Conservation (phyloP, 495 filamentous ascomycete species). For the Penicillium pancosmium region DNA sequence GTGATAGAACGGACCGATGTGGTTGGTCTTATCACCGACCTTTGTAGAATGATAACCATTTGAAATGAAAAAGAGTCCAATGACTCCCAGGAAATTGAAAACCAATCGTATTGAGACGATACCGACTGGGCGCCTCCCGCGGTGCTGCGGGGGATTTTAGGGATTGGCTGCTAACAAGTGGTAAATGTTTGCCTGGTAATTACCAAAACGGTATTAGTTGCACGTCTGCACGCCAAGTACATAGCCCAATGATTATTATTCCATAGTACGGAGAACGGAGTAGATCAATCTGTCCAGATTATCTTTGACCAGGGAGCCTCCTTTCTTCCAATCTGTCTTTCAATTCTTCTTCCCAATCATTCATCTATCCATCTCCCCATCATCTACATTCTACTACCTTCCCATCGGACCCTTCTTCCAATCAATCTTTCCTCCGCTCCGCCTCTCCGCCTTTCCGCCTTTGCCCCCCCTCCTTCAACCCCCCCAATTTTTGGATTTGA, state of each 20-base stretch:
- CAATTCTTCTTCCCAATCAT: not conserved
- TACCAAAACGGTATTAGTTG: not conserved
- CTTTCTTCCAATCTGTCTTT: no score
- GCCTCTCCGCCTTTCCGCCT: slow-evolving; percentile 19
- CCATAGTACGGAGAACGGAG: no score
- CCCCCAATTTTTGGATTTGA: not conserved
- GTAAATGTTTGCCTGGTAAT: not conserved
- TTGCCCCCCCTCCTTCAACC: slow-evolving; percentile 10
- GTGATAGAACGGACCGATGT: slow-evolving; percentile 31
- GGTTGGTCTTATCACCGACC: slow-evolving; percentile 42
- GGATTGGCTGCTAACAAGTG: not conserved
- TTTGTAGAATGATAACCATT: slow-evolving; percentile 14
- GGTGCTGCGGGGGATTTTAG: not conserved
- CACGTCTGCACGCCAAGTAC: not conserved
- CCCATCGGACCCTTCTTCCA: not conserved
- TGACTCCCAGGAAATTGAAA: not conserved
- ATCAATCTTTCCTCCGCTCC: slow-evolving; percentile 10
- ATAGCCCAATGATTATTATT: no score
- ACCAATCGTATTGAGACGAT: slow-evolving; percentile 3
- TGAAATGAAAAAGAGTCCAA: not conserved
- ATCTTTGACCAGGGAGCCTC: no score
- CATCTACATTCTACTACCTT: not conserved
- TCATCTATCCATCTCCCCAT: not conserved
- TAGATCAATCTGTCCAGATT: no score
- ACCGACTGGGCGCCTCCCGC: not conserved